Evolutionary conservation across 345 rosid genomes (phyloP).

Genomic region (Camelina laxa): DNA sequence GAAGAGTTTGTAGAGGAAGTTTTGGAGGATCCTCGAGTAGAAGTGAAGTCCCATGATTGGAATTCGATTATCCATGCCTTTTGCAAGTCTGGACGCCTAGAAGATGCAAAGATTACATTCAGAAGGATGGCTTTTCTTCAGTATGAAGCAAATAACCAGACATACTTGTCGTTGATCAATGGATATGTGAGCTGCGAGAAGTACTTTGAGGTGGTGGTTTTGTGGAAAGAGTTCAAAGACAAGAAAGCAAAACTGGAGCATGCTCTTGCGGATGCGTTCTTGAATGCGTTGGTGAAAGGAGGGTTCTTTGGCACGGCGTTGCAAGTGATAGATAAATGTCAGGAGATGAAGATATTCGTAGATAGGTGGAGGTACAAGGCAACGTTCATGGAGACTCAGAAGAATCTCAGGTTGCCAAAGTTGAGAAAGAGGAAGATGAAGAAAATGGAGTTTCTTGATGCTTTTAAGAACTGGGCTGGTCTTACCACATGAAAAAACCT

Average conservation of each 20-base stretch:
- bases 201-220: conserved; percentile 69
- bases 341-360: conserved; percentile 79
- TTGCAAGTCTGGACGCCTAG: conserved; percentile 75
- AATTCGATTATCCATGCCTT: conserved; percentile 93
- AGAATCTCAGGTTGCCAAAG: conserved; percentile 83
- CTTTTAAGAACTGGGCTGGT: conserved; percentile 94
- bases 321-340: conserved; percentile 92
- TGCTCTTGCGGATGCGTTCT: conserved; percentile 79
- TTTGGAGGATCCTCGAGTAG: conserved; percentile 76
- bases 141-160: conserved; percentile 82
- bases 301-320: conserved; percentile 92
- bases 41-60: conserved; percentile 95
- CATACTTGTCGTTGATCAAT: conserved; percentile 80
- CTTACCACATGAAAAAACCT: conserved; percentile 56
- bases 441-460: conserved; percentile 78
- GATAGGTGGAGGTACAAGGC: conserved; percentile 96
- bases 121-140: conserved; percentile 87
- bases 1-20: conserved; percentile 89
- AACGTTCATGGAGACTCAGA: conserved; percentile 87
- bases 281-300: conserved; percentile 81
- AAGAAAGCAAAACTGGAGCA: conserved; percentile 63
- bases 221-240: conserved; percentile 82
- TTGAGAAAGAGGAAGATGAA: conserved; percentile 66
- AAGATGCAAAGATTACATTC: conserved; percentile 80
- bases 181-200: conserved; percentile 75